Conservation (phyloP, 2,329 filamentous ascomycete species). For the Aureobasidium lini region DNA sequence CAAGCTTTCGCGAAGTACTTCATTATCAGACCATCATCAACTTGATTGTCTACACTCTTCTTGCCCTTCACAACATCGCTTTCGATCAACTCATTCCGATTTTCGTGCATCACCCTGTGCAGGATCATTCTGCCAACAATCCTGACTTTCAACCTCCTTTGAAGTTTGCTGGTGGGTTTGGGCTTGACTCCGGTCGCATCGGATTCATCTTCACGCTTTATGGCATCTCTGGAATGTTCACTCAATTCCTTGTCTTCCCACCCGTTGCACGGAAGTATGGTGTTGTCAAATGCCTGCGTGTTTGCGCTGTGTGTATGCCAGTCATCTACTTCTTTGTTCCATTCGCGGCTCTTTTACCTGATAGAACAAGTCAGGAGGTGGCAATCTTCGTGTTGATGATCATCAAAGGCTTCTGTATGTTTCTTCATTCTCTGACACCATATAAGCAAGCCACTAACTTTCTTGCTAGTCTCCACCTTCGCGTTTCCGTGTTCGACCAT, state of each 20-base stretch:
- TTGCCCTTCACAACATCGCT: constrained; percentile 74
- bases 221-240: constrained; percentile 67
- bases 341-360: constrained; percentile 61
- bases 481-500: constrained; percentile 87
- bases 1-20: constrained; percentile 58
- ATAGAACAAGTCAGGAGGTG: constrained; percentile 45
- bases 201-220: constrained; percentile 81
- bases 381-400: constrained; percentile 61
- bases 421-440: not conserved
- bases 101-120: constrained; percentile 69
- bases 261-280: constrained; percentile 65
- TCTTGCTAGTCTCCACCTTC: constrained; percentile 55
- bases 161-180: constrained; percentile 76
- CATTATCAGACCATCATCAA: constrained; percentile 67
- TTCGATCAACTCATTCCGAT: constrained; percentile 86
- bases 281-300: constrained; percentile 63
- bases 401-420: constrained; percentile 57
- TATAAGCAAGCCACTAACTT: not conserved
- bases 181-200: constrained; percentile 63
- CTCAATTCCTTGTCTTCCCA: constrained; percentile 84
- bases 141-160: constrained; percentile 61
- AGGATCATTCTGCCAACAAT: constrained; percentile 43
- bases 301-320: constrained; percentile 61
- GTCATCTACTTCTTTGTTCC: constrained; percentile 74
- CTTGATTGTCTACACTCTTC: constrained; percentile 67